A percentile compares a stretch with the other conserved stretches of the same genome.
phyloP scores from a whole-genome alignment of 2,329 filamentous ascomycete species.

The Pestalotiopsis fici region DNA sequence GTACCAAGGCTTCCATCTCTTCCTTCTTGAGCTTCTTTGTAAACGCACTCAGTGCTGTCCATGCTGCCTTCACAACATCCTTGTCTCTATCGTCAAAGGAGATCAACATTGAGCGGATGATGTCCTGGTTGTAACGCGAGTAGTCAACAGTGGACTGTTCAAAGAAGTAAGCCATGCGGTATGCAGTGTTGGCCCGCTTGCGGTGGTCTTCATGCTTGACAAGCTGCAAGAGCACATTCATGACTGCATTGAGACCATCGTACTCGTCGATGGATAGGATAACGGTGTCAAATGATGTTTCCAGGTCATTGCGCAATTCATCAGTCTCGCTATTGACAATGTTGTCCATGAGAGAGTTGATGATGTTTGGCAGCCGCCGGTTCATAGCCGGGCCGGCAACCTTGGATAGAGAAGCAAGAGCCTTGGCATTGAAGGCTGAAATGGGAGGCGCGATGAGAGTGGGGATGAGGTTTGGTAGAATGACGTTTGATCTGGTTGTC shows the following conservation, averaged over 20 bases:
- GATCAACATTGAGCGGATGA: conserved; percentile 86
- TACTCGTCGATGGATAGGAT: conserved; percentile 92
- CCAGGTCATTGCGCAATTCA: conserved; percentile 71
- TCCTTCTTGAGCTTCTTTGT: conserved; percentile 92
- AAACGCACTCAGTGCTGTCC: conserved; percentile 83
- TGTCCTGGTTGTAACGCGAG: conserved; percentile 92
- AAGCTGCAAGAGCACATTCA: conserved; percentile 87
- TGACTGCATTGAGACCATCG: conserved; percentile 91
- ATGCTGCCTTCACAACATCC: conserved; percentile 85
- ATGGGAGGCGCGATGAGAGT: conserved; percentile 90
- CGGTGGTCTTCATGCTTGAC: conserved; percentile 92
- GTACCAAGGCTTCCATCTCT: conserved; percentile 92
- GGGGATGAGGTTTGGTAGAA: conserved; percentile 92
- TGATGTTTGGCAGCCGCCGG: conserved; percentile 81
- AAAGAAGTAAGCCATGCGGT: conserved; percentile 87
- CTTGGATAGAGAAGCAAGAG: conserved; percentile 87
- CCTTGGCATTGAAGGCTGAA: conserved; percentile 90
- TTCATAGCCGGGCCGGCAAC: conserved; percentile 92
- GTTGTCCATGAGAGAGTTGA: conserved; percentile 94
- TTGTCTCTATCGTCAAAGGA: conserved; percentile 87
- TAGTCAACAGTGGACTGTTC: conserved; percentile 79
- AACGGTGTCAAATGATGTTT: conserved; percentile 83
- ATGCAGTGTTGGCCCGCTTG: conserved; percentile 75
- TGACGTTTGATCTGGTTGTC: conserved; percentile 90
- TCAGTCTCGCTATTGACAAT: conserved; percentile 78